Conservation (phyloP, 805 yeast species). For the Zygoascus biomembranicola region DNA sequence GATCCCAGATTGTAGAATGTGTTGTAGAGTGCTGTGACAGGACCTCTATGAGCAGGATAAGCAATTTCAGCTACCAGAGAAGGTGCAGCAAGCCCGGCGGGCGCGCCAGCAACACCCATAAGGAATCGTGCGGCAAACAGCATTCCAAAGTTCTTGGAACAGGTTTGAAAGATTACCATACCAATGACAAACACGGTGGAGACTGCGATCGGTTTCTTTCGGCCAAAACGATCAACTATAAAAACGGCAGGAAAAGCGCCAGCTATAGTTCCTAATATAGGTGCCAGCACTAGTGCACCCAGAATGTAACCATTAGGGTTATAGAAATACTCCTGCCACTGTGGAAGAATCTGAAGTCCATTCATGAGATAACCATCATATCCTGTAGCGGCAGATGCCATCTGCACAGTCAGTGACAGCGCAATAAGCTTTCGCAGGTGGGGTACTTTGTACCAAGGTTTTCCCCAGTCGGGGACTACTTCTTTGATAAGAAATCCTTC, state of each 20-base stretch:
- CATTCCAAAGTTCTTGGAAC: constrained; percentile 43
- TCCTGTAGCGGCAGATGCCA: constrained; percentile 13
- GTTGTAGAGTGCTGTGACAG: constrained; percentile 5
- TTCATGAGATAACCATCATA: constrained; percentile 18
- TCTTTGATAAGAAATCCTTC: not conserved
- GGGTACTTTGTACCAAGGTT: constrained; percentile 7
- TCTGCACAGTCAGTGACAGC: constrained; percentile 9
- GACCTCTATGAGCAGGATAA: constrained; percentile 10
- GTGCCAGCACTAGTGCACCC: constrained; percentile 10
- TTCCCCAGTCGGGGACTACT: constrained; percentile 6
- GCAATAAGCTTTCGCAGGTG: constrained; percentile 12
- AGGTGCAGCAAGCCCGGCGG: constrained; percentile 28
- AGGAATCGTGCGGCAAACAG: constrained; percentile 61
- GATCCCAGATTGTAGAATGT: constrained; percentile 38
- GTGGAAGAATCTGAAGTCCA: constrained; percentile 19
- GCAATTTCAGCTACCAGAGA: constrained; percentile 6
- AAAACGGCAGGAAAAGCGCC: not conserved
- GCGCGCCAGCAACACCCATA: constrained; percentile 65
- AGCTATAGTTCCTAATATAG: not conserved
- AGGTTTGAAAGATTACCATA: constrained; percentile 46
- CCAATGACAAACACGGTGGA: constrained; percentile 48
- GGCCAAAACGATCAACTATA: constrained; percentile 51
- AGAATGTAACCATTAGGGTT: constrained; percentile 12
- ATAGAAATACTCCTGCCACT: constrained; percentile 15
- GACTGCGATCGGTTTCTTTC: constrained; percentile 49